phyloP scores from a whole-genome alignment of 2,329 filamentous ascomycete genomes.

The Pseudogymnoascus sp. region DNA sequence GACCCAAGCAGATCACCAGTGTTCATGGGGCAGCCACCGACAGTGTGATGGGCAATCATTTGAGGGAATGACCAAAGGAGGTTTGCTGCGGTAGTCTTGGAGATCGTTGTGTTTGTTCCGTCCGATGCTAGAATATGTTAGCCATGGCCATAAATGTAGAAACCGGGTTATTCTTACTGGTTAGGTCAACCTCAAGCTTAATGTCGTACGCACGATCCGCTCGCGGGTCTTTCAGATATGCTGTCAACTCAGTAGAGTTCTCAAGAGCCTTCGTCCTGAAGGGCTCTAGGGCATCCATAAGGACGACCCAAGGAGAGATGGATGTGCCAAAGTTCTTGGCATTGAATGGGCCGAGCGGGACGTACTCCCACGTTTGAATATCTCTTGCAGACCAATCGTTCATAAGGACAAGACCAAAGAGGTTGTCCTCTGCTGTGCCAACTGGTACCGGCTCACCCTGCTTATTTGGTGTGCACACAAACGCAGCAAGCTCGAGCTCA shows the following conservation, averaged over 20 bases:
- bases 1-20: slow-evolving; percentile 69
- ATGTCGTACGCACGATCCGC: slow-evolving; percentile 59
- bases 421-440: slow-evolving; percentile 55
- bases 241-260: slow-evolving; percentile 46
- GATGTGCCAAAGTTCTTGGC: slow-evolving; percentile 76
- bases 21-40: slow-evolving; percentile 66
- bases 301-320: slow-evolving; percentile 71
- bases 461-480: slow-evolving; percentile 56
- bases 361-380: slow-evolving; percentile 77
- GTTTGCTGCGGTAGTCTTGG: slow-evolving; percentile 53
- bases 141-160: not conserved
- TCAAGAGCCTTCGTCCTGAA: slow-evolving; percentile 48
- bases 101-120: slow-evolving; percentile 48
- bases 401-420: slow-evolving; percentile 75
- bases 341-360: slow-evolving; percentile 75
- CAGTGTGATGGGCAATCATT: slow-evolving; percentile 72
- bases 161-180: slow-evolving; percentile 35
- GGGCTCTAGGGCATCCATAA: slow-evolving; percentile 66
- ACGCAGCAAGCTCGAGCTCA: slow-evolving; percentile 72
- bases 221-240: slow-evolving; percentile 56
- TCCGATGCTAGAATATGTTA: slow-evolving; percentile 27
- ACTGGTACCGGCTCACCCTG: slow-evolving; percentile 58
- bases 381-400: slow-evolving; percentile 85
- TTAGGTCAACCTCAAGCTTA: slow-evolving; percentile 56
- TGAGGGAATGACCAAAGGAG: slow-evolving; percentile 77